Conservation (phyloP, 495 filamentous ascomycete species). For the Podospora fimiseda region DNA sequence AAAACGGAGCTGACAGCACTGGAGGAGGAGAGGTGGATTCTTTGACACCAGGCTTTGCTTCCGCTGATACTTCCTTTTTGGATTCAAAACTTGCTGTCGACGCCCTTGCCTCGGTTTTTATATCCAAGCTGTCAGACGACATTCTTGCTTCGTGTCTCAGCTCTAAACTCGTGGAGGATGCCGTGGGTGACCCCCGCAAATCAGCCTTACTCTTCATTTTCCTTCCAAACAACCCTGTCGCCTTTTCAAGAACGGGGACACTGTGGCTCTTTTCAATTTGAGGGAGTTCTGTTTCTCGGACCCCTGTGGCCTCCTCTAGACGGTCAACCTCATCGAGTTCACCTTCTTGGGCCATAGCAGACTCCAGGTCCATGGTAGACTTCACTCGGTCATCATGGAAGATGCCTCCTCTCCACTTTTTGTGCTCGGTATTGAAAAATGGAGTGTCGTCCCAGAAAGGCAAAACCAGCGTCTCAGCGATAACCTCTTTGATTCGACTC, state of each 20-base stretch:
- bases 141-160: slow-evolving; percentile 7
- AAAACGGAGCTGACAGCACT: slow-evolving; percentile 52
- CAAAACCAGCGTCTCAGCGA: slow-evolving; percentile 86
- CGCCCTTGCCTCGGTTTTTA: slow-evolving; percentile 7
- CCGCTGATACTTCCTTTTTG: no score
- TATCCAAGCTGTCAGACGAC: background rate
- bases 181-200: slow-evolving; percentile 16
- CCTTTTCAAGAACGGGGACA: slow-evolving; percentile 30
- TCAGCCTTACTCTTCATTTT: slow-evolving; percentile 32
- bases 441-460: slow-evolving; percentile 95
- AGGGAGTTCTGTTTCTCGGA: slow-evolving; percentile 31
- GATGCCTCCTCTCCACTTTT: slow-evolving; percentile 82
- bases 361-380: slow-evolving; percentile 32
- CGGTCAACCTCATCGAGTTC: slow-evolving; percentile 44
- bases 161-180: slow-evolving; percentile 39
- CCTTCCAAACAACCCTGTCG: slow-evolving; percentile 35
- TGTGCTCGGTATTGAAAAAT: slow-evolving; percentile 71
- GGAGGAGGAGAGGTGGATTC: slow-evolving; percentile 27
- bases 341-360: slow-evolving; percentile 52
- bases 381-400: slow-evolving; percentile 54
- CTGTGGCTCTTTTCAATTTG: slow-evolving; percentile 59
- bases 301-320: slow-evolving; percentile 25
- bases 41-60: slow-evolving; percentile 6
- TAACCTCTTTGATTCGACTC: slow-evolving; percentile 83
- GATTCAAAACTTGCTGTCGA: background rate